Base-by-base conservation (phyloP, 371 early-diverging fungal species). In the Haplosporangium sp. region DNA sequence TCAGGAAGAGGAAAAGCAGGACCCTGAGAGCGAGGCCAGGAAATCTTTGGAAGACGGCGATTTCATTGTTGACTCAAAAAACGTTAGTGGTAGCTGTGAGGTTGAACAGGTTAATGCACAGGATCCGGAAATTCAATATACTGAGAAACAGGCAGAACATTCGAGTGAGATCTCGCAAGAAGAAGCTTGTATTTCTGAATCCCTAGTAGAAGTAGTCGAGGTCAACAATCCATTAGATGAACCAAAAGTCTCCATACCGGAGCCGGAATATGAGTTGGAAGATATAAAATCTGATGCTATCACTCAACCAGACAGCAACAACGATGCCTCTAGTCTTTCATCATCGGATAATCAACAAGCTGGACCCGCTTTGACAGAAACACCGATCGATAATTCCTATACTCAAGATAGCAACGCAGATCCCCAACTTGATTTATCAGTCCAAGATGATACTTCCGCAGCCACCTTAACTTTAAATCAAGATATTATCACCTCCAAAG, bases 331-430 rank as follows among this genome's bases (percentile, higher is more conserved):
- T 27, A 34, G 20, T 27, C 34, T 9, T 56, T 10, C 56, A 42
- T 56, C 65, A 56, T 2, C 19, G 35, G 65, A 65, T 27, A 20
- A 3, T 42, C 19, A 64, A 38, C 20, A 56, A 56, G 9, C 20
- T 27, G 35, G 4, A 2, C 7, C 34, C 20, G 11, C 39, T 0
- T 27, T 38, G 11, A 2, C 52, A 10, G 19, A 19, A 10, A 19
- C 48, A 10, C 15, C 27, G n/a, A 34, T 34, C 35, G 65, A 71
- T n/a, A 57, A 27, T 40, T 34, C 63, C n/a, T 53, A 72, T 72
- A 72, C 73, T 62, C 73, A 67, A 3, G 37, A 35, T 37, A 63
- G 42, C 17, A 55, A 50, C 13, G 45, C 50, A 8, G 45, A 59
- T 9, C 34, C 19, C 3, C n/a, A 39, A 40, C 42, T 55, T 13